phyloP scores from a whole-genome alignment of 345 rosid species.

The Eucalyptus cloeziana region DNA sequence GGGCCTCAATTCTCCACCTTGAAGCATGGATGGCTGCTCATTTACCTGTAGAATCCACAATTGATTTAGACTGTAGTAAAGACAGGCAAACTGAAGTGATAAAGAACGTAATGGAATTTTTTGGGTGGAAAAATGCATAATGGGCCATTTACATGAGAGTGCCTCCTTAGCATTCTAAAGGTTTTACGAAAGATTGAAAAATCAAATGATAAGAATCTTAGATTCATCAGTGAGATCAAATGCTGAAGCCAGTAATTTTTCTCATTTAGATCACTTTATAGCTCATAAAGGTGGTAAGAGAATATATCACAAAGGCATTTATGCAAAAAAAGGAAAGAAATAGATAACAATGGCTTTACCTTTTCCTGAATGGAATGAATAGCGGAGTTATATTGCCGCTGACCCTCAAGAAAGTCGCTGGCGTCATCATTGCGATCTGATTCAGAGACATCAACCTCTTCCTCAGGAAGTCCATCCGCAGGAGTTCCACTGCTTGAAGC shows the following conservation, averaged over 20 bases:
- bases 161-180: not conserved
- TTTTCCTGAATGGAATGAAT: conserved; percentile 92
- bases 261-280: not conserved
- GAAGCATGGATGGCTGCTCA: conserved; percentile 87
- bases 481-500: conserved; percentile 60
- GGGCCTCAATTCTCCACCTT: conserved; percentile 86
- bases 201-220: not conserved
- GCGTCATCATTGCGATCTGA: conserved; percentile 80
- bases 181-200: not conserved
- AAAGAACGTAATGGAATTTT: not conserved
- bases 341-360: conserved; percentile 25
- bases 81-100: not conserved
- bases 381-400: conserved; percentile 92
- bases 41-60: conserved; percentile 43
- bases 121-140: not conserved
- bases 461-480: conserved; percentile 54
- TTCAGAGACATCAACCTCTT: conserved; percentile 46
- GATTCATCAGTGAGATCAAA: not conserved
- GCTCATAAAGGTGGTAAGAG: not conserved
- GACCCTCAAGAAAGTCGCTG: conserved; percentile 88
- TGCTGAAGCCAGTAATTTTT: not conserved
- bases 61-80: not conserved
- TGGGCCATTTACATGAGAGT: not conserved
- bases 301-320: not conserved
- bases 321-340: not conserved